Evolutionary conservation across 306 rosid species (phyloP).

Genomic region (Adenanthera pavonina): DNA sequence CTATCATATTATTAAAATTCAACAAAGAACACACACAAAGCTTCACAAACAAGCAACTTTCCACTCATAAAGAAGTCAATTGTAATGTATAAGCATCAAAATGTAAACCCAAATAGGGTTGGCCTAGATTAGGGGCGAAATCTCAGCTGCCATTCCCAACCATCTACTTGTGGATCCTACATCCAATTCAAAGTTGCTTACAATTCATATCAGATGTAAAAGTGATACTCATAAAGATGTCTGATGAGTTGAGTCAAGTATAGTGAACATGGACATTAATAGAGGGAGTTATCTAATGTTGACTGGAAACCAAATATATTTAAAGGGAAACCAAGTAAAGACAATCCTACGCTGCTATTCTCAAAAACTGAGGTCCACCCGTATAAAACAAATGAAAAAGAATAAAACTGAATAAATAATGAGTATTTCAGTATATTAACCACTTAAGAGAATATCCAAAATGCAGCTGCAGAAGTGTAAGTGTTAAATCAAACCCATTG

Average conservation of each 20-base stretch:
- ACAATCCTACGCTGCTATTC: neutral
- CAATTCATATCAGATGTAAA: neutral
- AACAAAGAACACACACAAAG: neutral
- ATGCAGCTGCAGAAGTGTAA: neutral
- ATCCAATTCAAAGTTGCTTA: neutral
- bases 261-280: neutral
- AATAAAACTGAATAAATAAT: neutral
- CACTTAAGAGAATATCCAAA: neutral
- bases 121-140: neutral
- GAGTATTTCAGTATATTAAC: neutral
- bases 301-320: neutral
- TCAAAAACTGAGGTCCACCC: neutral
- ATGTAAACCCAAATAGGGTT: neutral
- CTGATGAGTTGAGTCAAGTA: neutral
- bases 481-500: neutral
- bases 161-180: neutral
- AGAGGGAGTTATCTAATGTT: neutral
- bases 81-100: neutral
- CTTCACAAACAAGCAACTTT: neutral
- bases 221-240: neutral
- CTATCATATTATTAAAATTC: neutral
- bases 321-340: neutral
- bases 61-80: neutral
- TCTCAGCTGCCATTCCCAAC: neutral
- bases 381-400: constrained; percentile 1